Conservation (phyloP, 116 monocot genomes). For the Phalaenopsis hybrid region DNA sequence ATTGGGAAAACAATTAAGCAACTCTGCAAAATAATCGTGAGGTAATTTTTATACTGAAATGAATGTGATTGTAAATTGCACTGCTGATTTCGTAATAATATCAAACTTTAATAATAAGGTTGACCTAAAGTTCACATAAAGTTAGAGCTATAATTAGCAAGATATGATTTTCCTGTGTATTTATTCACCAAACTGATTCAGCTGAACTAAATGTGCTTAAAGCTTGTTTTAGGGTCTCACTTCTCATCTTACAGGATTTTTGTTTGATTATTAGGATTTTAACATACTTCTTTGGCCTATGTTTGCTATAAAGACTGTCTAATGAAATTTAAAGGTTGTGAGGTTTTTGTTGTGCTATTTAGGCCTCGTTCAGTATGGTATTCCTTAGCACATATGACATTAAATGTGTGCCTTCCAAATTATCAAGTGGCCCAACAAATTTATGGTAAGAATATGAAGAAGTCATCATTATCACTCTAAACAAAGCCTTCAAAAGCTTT, state of each 20-base stretch:
- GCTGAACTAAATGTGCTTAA: not conserved
- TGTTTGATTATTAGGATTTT: not conserved
- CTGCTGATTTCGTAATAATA: not conserved
- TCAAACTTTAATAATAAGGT: not conserved
- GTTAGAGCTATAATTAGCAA: not conserved
- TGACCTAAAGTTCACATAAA: not conserved
- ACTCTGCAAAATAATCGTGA: not conserved
- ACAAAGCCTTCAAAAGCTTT: too few relatives aligned
- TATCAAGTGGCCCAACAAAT: too few relatives aligned
- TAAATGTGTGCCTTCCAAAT: too few relatives aligned
- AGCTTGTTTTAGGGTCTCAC: not conserved
- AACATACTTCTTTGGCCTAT: too few relatives aligned
- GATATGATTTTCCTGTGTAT: not conserved
- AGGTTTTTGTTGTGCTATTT: too few relatives aligned
- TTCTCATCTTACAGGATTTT: not conserved
- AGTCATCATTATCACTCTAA: too few relatives aligned
- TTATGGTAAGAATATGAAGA: too few relatives aligned
- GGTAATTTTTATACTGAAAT: not conserved
- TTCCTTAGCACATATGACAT: too few relatives aligned
- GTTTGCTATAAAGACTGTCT: too few relatives aligned
- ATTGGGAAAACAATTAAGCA: not conserved
- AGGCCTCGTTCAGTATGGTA: too few relatives aligned
- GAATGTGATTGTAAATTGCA: not conserved
- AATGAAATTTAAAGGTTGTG: too few relatives aligned
- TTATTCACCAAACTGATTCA: not conserved